Evolutionary conservation across 805 yeast species (phyloP).

Genomic region (Candida hispaniensis): DNA sequence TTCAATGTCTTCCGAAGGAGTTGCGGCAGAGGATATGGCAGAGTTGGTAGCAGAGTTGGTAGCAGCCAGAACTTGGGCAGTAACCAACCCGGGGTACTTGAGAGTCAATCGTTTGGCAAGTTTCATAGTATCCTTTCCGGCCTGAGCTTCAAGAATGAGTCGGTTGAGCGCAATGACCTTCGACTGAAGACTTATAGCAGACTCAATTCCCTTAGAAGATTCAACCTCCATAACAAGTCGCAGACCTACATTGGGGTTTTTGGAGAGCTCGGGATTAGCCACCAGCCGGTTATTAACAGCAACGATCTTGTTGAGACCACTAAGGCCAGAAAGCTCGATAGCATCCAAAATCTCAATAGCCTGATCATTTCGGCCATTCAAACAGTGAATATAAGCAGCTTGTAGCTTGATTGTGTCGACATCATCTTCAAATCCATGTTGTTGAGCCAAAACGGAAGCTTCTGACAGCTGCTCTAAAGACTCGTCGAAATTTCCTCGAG

Average conservation of each 20-base stretch:
- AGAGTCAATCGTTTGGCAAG: slow-evolving; percentile 19
- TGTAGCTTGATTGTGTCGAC: slow-evolving; percentile 49
- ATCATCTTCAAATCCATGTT: slow-evolving; percentile 36
- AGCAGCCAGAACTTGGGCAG: slow-evolving; percentile 16
- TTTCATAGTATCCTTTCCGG: slow-evolving; percentile 26
- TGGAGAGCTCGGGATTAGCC: slow-evolving; percentile 6
- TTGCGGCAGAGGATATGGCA: no score
- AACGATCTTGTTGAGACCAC: slow-evolving; percentile 15
- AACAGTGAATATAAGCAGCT: slow-evolving; percentile 43
- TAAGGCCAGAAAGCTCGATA: slow-evolving; percentile 23
- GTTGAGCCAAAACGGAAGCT: slow-evolving; percentile 37
- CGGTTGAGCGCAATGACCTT: slow-evolving; percentile 33
- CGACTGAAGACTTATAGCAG: slow-evolving; percentile 17
- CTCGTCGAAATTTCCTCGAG: slow-evolving; percentile 31
- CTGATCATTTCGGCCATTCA: slow-evolving; percentile 30
- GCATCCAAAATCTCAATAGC: slow-evolving; percentile 33
- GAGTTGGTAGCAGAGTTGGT: slow-evolving; percentile 10
- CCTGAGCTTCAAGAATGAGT: slow-evolving; percentile 32
- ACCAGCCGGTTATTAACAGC: slow-evolving; percentile 11
- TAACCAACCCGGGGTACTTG: slow-evolving; percentile 19
- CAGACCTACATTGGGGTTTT: slow-evolving; percentile 21
- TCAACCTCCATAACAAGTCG: slow-evolving; percentile 16
- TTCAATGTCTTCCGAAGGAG: no score
- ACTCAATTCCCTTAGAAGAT: slow-evolving; percentile 6
- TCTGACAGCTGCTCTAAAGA: slow-evolving; percentile 37